Base-by-base conservation (phyloP, 495 filamentous ascomycete species). In the Stereocaulon alpinum region DNA sequence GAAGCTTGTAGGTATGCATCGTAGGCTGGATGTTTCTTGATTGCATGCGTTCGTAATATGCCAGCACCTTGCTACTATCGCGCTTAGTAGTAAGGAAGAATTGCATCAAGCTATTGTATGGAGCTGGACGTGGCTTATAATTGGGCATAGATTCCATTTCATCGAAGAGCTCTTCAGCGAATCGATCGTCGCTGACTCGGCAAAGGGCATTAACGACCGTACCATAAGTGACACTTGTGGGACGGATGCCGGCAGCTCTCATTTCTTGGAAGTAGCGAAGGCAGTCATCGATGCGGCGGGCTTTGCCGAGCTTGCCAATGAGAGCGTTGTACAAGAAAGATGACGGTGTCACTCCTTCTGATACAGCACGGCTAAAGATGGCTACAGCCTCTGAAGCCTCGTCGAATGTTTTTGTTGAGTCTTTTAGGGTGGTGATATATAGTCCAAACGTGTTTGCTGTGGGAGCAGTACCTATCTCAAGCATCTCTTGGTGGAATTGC, bases 121-220 rank as follows among this genome's bases (percentile, higher is more conserved):
- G 93, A 11, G 93, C 93, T 3, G 94, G 88, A 7, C 93, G 83
- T 43, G 93, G 89, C 76, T 97, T 96, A 83, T 97, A 98, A 76
- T 97, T 97, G 42, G 91, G 88, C 88, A 95, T 95, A 42, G 83
- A 84, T 76, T 98, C 93, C 93, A 98, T 98, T 76, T 98, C 94
- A 65, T 96, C 89, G 70, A 98, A 97, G 65, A 97, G 85, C 72
- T 98, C 88, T 67, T 96, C 93, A 50, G 93, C 93, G 67, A 96
- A 95, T 56, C 91, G 90, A 73, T 97, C 93, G 62, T 98, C 92
- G 67, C 89, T 93, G 58, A 97, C 94, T 60, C 93, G 91, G 77
- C 91, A 96, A 6, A 97, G 82, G 40, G 93, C 93, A 64, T 98
- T 98, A 73, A 98, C 92, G 61, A 98, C 88, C 32, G 93, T 98